phyloP scores from a whole-genome alignment of 192 early-diverging fungal species.

The Coemansia sp. region DNA sequence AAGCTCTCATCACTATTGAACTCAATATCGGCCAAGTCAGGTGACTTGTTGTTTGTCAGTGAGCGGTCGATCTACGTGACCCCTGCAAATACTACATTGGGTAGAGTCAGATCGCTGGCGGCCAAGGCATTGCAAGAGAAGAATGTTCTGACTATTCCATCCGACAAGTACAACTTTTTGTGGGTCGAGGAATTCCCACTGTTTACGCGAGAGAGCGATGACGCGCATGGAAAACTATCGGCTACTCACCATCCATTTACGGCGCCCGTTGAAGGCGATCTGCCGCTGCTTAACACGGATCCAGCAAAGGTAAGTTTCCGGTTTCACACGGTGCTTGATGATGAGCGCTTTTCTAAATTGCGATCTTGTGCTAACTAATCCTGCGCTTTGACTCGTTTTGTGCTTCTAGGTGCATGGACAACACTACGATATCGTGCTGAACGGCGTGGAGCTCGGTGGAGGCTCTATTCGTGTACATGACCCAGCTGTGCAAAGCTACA shows the following conservation, averaged over 20 bases:
- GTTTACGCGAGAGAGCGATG: slow-evolving; percentile 71
- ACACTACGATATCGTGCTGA: slow-evolving; percentile 89
- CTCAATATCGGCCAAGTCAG: slow-evolving; percentile 23
- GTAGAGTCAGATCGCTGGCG: slow-evolving; percentile 57
- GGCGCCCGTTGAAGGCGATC: slow-evolving; percentile 69
- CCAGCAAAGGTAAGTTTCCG: slow-evolving; percentile 57
- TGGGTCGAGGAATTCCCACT: slow-evolving; percentile 92
- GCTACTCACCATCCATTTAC: slow-evolving; percentile 95
- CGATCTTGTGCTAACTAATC: background rate
- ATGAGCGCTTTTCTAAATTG: background rate
- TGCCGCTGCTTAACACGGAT: slow-evolving; percentile 59
- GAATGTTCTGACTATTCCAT: slow-evolving; percentile 55
- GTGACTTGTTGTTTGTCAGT: slow-evolving; percentile 46
- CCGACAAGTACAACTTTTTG: slow-evolving; percentile 63
- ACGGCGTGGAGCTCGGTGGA: slow-evolving; percentile 89
- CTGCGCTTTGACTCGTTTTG: background rate
- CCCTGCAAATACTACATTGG: slow-evolving; percentile 60
- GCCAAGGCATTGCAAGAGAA: slow-evolving; percentile 55
- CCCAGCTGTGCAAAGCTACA: slow-evolving; percentile 67
- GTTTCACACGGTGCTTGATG: background rate
- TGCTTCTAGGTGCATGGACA: slow-evolving; percentile 64
- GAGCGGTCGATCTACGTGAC: slow-evolving; percentile 37
- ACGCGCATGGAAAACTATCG: slow-evolving; percentile 37
- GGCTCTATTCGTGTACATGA: slow-evolving; percentile 89
- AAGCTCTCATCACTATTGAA: background rate